Percentiles rank a stretch among this genome's conserved stretches.
Evolutionary conservation across 2,329 filamentous ascomycete species (phyloP).

Genomic region (Pseudovirgaria hyperparasitica): DNA sequence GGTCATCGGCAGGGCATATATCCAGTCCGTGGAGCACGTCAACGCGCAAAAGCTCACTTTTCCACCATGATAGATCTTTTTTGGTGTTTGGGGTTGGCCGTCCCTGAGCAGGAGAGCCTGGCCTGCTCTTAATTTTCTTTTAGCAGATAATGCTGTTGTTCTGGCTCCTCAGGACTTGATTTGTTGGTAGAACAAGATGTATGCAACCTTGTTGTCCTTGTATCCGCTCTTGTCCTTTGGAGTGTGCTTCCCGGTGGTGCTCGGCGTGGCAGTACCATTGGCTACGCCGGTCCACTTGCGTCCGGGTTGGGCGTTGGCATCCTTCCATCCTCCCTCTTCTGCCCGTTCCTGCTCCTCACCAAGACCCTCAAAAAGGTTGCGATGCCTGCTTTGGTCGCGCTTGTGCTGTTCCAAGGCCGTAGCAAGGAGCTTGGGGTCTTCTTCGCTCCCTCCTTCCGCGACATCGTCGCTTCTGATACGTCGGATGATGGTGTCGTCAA

Average conservation of each 20-base stretch:
- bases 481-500: slow-evolving; percentile 86
- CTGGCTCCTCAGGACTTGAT: slow-evolving; percentile 35
- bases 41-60: too few relatives aligned
- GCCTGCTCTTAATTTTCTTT: too few relatives aligned
- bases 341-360: slow-evolving; percentile 52
- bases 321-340: slow-evolving; percentile 67
- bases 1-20: too few relatives aligned
- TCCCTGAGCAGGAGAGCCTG: too few relatives aligned
- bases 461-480: slow-evolving; percentile 81
- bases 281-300: slow-evolving; percentile 54
- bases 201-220: slow-evolving; percentile 94
- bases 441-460: slow-evolving; percentile 70
- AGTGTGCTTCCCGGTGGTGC: slow-evolving; percentile 37
- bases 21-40: too few relatives aligned
- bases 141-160: too few relatives aligned
- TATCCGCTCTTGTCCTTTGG: slow-evolving; percentile 41
- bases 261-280: slow-evolving; percentile 50
- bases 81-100: too few relatives aligned
- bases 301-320: slow-evolving; percentile 52
- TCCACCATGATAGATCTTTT: too few relatives aligned
- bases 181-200: slow-evolving; percentile 88
- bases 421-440: slow-evolving; percentile 57
- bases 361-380: slow-evolving; percentile 60
- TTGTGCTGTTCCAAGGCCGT: slow-evolving; percentile 55
- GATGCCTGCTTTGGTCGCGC: slow-evolving; percentile 37